phyloP scores from a whole-genome alignment of 2,329 filamentous ascomycete species.

The Hymenoscyphus infarciens region DNA sequence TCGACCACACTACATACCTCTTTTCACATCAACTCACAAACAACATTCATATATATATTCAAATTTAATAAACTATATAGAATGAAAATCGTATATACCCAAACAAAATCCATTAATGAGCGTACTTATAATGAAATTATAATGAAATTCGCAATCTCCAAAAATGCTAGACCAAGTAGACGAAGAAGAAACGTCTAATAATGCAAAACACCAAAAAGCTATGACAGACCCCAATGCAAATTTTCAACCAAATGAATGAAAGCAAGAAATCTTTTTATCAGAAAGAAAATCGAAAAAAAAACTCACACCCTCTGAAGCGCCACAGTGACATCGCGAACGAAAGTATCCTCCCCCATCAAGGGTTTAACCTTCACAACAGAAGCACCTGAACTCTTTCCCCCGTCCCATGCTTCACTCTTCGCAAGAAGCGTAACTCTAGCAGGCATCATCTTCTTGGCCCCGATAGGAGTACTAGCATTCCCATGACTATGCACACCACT shows the following conservation, averaged over 20 bases:
- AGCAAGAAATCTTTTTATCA: background rate
- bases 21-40: too few relatives aligned
- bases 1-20: too few relatives aligned
- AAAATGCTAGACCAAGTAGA: background rate
- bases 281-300: background rate
- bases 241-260: background rate
- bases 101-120: background rate
- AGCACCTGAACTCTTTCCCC: background rate
- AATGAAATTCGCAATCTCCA: background rate
- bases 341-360: conserved; percentile 12
- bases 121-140: background rate
- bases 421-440: conserved; percentile 10
- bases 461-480: background rate
- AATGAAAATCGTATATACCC: background rate
- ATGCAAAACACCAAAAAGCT: background rate
- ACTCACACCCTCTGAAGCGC: conserved; percentile 14
- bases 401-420: conserved; percentile 4
- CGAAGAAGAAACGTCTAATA: background rate
- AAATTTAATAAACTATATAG: background rate
- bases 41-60: too few relatives aligned
- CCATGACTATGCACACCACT: conserved; percentile 3
- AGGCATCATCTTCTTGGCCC: conserved; percentile 16
- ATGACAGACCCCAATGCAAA: background rate
- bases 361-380: conserved; percentile 6
- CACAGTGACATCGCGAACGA: conserved; percentile 15